These are phyloP conservation scores for Micractinium conductrix DNA, from an alignment of 139 green algal species.

Conservation along the genomic window DNA sequence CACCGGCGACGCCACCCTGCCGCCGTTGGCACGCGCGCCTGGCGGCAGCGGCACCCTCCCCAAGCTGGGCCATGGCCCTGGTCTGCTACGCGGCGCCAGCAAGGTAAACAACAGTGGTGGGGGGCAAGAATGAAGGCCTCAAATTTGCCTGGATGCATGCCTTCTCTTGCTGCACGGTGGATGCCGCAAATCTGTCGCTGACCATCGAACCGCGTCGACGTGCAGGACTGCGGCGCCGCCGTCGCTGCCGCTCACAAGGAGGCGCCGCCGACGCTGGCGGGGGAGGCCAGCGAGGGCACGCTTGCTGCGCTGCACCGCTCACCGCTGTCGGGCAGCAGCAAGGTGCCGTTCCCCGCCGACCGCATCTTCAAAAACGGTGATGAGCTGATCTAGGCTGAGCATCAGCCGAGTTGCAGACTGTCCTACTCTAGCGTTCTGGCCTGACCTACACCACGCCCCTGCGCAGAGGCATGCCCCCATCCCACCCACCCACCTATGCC, in stretches of 20 bases:
- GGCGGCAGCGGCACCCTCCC: background rate
- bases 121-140: no score
- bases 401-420: no score
- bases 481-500: no score
- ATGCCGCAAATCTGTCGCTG: background rate
- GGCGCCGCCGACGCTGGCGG: background rate
- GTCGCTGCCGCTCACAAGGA: no score
- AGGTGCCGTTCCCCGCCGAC: background rate
- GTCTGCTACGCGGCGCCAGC: background rate
- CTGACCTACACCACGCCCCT: no score
- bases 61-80: background rate
- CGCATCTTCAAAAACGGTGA: background rate
- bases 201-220: no score
- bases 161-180: no score
- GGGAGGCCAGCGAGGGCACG: background rate
- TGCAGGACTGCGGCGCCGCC: background rate
- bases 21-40: background rate
- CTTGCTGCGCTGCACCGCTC: background rate
- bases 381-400: no score
- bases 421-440: no score
- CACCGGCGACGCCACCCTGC: background rate
- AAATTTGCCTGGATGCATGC: no score
- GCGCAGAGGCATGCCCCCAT: no score
- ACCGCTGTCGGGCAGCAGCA: slow-evolving; percentile 15
- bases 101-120: background rate